Evolutionary conservation across 192 early-diverging fungal genomes (phyloP).

Genomic region (Coemansia sp.): DNA sequence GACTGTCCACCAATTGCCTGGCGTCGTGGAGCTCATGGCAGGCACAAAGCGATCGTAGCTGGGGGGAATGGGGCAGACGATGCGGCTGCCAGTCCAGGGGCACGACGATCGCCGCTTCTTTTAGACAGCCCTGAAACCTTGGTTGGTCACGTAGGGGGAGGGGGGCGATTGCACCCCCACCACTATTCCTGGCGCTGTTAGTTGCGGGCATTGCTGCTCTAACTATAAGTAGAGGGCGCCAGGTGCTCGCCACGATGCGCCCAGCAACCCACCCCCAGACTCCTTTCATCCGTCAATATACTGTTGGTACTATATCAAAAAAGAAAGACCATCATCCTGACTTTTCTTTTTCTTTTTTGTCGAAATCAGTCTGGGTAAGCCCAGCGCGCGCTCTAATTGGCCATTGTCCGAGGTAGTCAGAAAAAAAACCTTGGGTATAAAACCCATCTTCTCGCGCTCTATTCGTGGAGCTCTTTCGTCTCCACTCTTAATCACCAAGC

Average conservation of each 20-base stretch:
- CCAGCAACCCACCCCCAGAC: background rate
- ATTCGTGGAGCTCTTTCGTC: background rate
- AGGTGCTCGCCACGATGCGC: background rate
- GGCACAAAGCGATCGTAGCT: background rate
- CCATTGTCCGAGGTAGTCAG: background rate
- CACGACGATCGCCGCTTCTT: constrained; percentile 5
- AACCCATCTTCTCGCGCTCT: background rate
- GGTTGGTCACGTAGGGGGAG: background rate
- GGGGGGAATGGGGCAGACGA: background rate
- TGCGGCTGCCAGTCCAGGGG: constrained; percentile 10
- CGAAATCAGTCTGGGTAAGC: background rate
- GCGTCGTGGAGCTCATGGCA: background rate
- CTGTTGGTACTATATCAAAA: background rate
- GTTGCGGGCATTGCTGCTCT: background rate
- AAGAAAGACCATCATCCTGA: background rate
- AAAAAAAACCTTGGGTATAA: constrained; percentile 7
- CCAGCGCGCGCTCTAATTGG: background rate
- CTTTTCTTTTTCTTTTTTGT: background rate
- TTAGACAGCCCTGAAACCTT: constrained; percentile 1
- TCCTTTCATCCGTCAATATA: background rate
- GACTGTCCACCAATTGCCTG: background rate
- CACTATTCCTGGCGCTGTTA: background rate
- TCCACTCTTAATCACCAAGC: background rate
- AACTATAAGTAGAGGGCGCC: background rate
- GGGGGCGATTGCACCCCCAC: background rate